phyloP scores from a whole-genome alignment of 768 basidiomycete species.

The Artomyces pyxidatus region DNA sequence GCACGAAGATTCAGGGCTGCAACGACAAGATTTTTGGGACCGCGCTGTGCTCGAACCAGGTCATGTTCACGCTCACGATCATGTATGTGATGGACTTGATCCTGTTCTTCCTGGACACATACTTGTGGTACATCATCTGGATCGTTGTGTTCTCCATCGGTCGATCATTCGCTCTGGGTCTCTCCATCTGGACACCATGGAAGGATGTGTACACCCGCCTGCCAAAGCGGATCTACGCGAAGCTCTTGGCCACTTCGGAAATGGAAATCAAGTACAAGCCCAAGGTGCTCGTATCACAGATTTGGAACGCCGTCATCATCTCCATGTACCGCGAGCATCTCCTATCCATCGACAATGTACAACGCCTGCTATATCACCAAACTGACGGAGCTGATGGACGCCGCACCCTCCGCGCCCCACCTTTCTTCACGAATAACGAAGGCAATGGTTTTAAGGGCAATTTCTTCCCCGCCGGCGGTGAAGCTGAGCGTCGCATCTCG shows the following conservation, averaged over 20 bases:
- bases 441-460: conserved; percentile 60
- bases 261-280: conserved; percentile 99
- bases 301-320: conserved; percentile 99
- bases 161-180: conserved; percentile 83
- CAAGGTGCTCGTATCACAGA: conserved; percentile 96
- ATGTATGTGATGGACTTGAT: conserved; percentile 99
- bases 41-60: conserved; percentile 83
- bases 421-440: conserved; percentile 94
- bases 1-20: conserved; percentile 89
- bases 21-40: conserved; percentile 75
- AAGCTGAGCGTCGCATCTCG: conserved; percentile 95
- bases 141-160: conserved; percentile 89
- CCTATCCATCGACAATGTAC: conserved; percentile 95
- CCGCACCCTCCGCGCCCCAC: conserved; percentile 89
- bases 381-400: conserved; percentile 85
- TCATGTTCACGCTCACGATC: conserved; percentile 89
- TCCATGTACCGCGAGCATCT: conserved; percentile 99
- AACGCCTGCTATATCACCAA: conserved; percentile 95
- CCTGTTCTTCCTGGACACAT: conserved; percentile 99
- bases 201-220: conserved; percentile 92
- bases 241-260: conserved; percentile 88
- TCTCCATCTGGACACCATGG: conserved; percentile 99
- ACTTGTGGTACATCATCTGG: conserved; percentile 99
- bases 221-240: conserved; percentile 97
- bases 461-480: conserved; percentile 91